These are phyloP conservation scores for Stenogyne calaminthoides DNA, from an alignment of 305 asterid species.

Conservation along the genomic window DNA sequence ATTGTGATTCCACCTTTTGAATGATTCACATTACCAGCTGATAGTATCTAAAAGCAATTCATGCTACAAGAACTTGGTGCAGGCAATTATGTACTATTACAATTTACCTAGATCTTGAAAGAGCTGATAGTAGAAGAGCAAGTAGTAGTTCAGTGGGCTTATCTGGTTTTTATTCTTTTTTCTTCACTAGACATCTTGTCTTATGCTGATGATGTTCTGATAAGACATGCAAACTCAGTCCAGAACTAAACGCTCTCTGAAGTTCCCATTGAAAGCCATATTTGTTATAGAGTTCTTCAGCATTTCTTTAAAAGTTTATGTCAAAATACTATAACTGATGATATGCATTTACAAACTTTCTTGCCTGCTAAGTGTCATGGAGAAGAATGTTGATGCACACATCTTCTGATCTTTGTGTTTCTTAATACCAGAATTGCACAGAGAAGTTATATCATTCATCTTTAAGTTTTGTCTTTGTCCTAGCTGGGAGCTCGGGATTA, in stretches of 20 bases:
- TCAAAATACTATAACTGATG: background rate
- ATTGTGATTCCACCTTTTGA: conserved; percentile 5
- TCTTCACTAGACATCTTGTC: conserved; percentile 3
- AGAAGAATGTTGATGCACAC: background rate
- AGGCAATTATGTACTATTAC: background rate
- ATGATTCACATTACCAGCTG: background rate
- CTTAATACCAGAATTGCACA: background rate
- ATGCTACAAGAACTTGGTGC: background rate
- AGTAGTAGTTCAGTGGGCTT: conserved; percentile 4
- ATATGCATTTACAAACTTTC: background rate
- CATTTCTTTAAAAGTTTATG: background rate
- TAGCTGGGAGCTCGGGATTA: background rate
- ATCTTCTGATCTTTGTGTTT: background rate
- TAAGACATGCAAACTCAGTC: background rate
- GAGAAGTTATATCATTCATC: background rate
- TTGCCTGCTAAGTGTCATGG: background rate
- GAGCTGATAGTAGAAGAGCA: conserved; percentile 6
- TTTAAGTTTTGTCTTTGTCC: background rate
- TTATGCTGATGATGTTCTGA: background rate
- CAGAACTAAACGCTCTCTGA: background rate
- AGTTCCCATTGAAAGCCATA: conserved; percentile 7
- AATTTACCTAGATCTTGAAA: conserved; percentile 14
- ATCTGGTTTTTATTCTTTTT: background rate
- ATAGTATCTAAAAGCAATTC: background rate
- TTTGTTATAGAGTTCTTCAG: background rate